phyloP scores from a whole-genome alignment of 768 basidiomycete genomes.

The Gelatoporia subvermispora region DNA sequence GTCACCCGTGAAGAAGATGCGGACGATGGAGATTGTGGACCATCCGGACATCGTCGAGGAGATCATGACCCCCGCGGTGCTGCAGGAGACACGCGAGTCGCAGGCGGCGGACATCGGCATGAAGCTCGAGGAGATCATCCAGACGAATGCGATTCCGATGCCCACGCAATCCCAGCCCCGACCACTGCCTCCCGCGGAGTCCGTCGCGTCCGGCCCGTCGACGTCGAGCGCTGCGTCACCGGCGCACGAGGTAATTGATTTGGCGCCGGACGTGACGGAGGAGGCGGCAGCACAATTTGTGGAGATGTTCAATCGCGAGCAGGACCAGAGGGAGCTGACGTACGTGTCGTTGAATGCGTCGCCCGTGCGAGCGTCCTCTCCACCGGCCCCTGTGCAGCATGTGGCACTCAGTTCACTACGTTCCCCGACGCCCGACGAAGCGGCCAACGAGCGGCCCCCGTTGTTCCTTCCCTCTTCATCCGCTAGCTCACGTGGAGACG shows the following conservation, averaged over 20 bases:
- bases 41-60: neutral
- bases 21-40: neutral
- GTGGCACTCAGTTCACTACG: neutral
- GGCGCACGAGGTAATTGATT: neutral
- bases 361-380: neutral
- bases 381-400: neutral
- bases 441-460: constrained; percentile 2
- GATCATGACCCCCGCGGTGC: constrained; percentile 2
- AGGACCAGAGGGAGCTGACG: neutral
- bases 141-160: too few species aligned
- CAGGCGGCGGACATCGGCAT: too few species aligned
- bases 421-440: neutral
- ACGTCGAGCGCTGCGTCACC: constrained; percentile 5
- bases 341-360: neutral
- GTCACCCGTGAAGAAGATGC: constrained; percentile 5
- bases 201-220: constrained; percentile 1
- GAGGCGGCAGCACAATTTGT: neutral
- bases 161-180: neutral
- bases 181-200: too few species aligned
- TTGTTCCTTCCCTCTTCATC: constrained; percentile 20
- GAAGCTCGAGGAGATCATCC: too few species aligned
- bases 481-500: constrained; percentile 5
- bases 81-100: neutral
- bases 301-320: neutral
- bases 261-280: too few species aligned